Base-by-base conservation (phyloP, 1,284 basidiomycete genomes). In the Ganoderma leucocontextum region DNA sequence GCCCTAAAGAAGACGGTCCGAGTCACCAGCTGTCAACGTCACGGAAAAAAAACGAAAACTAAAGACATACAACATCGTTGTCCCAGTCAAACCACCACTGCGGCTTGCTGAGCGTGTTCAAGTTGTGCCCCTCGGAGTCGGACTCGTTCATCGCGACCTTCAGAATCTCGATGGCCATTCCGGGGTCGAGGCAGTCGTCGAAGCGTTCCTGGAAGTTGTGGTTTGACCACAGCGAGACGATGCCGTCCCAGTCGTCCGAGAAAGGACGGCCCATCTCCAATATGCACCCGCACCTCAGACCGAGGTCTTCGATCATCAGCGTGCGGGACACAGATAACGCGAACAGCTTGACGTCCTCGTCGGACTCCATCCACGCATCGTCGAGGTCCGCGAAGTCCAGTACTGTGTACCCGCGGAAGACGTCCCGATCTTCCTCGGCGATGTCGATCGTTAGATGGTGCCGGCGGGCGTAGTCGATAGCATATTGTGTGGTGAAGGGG, bases 61-160 rank as follows among this genome's bases (percentile, higher is more conserved):
- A 8, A 13, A 29, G 8, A 53, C 52, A 53, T 53, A 53, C 52
- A 12, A 53, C 52, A 17, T 53, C 52, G 15, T 53, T 53, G 15
- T 53, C 13, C 52, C 52, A 53, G 17, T 53, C 29, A 53, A 53
- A 53, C 52, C 52, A 53, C 52, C 52, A 53, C 52, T 53, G 52
- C 13, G 29, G 25, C 52, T 53, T 53, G 29, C 29, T 29, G 29
- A 29, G 29, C 29, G 29, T 29, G 25, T 4, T 2, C 25, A 25
- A 29, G 13, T 12, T 17, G 10, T 53, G 12, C 13, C 52, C 52
- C 29, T 58, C 35, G 0, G n/a, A 4, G 36, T 36, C 57, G 0
- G n/a, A 4, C 57, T 36, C 57, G 35, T 58, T 58, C 35, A 58
- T 58, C 19, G 19, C 57, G 10, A 12, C 35, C 33, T 39, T 38